These are phyloP conservation scores for Rubia occidens DNA, from an alignment of 305 asterid genomes.

Conservation along the genomic window DNA sequence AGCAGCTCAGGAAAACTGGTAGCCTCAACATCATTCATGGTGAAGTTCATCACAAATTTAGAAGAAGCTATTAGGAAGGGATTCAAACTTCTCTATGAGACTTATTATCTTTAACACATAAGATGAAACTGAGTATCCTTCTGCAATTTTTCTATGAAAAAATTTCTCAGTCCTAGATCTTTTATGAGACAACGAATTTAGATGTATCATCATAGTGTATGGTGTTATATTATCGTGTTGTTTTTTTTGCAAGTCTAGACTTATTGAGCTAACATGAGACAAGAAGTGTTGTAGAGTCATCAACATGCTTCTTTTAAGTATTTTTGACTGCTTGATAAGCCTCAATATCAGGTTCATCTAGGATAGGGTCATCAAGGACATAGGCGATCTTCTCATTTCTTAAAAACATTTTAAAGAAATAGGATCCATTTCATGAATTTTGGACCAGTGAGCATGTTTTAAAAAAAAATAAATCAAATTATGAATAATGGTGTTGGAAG, in stretches of 20 bases:
- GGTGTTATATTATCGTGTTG: no score
- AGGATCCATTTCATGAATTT: not conserved
- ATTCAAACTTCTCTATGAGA: no score
- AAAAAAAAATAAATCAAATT: no score
- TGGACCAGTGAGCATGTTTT: not conserved
- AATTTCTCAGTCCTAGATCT: no score
- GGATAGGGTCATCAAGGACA: not conserved
- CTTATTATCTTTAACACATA: no score
- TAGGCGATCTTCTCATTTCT: not conserved
- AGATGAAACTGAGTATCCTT: no score
- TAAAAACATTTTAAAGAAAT: not conserved
- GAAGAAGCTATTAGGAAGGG: no score
- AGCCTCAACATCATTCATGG: conserved; percentile 2
- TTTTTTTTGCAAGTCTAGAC: not conserved
- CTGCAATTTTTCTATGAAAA: no score
- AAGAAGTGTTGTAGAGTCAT: not conserved
- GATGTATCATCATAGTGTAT: no score
- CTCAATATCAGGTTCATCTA: not conserved
- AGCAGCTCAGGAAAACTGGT: not conserved
- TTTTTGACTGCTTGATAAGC: not conserved
- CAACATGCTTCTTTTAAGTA: not conserved
- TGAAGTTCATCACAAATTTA: not conserved
- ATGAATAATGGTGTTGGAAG: no score
- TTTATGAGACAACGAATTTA: no score
- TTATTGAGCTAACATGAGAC: not conserved